Evolutionary conservation across 108 stramenopile species (phyloP).

Genomic region (Cyclotella choctawhatcheeana): DNA sequence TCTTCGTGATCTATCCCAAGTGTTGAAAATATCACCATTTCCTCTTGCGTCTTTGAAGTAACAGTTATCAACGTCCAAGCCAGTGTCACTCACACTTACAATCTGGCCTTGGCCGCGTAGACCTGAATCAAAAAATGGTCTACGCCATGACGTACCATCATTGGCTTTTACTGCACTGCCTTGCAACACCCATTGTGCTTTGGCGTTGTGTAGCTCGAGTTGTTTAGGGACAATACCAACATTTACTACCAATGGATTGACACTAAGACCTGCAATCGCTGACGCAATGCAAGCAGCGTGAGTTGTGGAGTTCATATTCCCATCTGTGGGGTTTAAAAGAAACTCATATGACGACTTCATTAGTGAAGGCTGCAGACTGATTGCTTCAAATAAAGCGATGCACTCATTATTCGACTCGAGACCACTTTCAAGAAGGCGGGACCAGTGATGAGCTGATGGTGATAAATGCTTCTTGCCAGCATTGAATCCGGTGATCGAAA

Average conservation of each 20-base stretch:
- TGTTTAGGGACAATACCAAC: conserved; percentile 23
- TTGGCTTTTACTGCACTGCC: conserved; percentile 6
- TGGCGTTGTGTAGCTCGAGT: conserved; percentile 19
- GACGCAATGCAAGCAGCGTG: conserved; percentile 21
- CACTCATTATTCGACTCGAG: conserved; percentile 23
- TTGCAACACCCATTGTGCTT: conserved; percentile 24
- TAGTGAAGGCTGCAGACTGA: conserved; percentile 11
- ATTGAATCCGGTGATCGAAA: conserved; percentile 13
- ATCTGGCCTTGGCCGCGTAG: conserved; percentile 50
- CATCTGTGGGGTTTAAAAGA: neutral
- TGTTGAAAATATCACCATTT: conserved; percentile 20
- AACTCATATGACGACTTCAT: conserved; percentile 30
- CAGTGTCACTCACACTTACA: conserved; percentile 52
- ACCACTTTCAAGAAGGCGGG: conserved; percentile 11
- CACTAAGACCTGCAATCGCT: conserved; percentile 14
- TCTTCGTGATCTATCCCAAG: conserved; percentile 27
- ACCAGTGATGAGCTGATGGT: conserved; percentile 19
- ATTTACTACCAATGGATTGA: conserved; percentile 23
- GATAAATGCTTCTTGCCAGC: neutral
- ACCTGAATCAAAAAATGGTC: conserved; percentile 44
- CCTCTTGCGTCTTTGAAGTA: conserved; percentile 48
- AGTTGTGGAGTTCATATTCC: conserved; percentile 1
- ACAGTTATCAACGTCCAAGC: conserved; percentile 44
- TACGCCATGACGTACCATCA: conserved; percentile 14
- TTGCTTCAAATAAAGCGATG: conserved; percentile 1